Evolutionary conservation across 257 asterid genomes (phyloP).

Genomic region (Solanum pinnatisectum): DNA sequence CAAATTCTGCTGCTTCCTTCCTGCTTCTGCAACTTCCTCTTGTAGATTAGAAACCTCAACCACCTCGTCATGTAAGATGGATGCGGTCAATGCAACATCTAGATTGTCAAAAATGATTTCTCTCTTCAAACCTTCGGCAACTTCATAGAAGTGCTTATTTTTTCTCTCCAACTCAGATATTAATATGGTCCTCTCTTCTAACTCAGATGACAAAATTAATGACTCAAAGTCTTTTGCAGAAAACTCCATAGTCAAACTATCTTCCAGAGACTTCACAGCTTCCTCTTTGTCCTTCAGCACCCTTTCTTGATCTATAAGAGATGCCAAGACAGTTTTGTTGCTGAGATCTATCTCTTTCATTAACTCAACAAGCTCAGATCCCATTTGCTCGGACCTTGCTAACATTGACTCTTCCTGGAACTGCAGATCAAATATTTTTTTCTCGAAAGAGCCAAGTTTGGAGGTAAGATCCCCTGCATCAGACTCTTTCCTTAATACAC

Average conservation of each 20-base stretch:
- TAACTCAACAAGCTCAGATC: slow-evolving; percentile 56
- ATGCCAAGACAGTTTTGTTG: slow-evolving; percentile 30
- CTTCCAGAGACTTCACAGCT: slow-evolving; percentile 40
- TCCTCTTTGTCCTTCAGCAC: slow-evolving; percentile 54
- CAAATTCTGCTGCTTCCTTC: slow-evolving; percentile 12
- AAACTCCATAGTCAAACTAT: slow-evolving; percentile 33
- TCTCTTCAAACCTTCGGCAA: slow-evolving; percentile 44
- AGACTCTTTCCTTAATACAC: slow-evolving; percentile 62
- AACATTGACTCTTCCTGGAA: slow-evolving; percentile 75
- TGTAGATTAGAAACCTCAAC: slow-evolving; percentile 9
- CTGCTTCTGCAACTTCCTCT: slow-evolving; percentile 16
- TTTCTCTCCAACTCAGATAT: slow-evolving; percentile 32
- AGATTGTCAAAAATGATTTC: slow-evolving; percentile 36
- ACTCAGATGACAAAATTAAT: slow-evolving; percentile 45
- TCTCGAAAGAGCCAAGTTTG: slow-evolving; percentile 56
- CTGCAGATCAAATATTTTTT: slow-evolving; percentile 62
- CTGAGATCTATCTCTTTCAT: slow-evolving; percentile 70
- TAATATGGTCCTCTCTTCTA: slow-evolving; percentile 31
- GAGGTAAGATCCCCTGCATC: slow-evolving; percentile 55
- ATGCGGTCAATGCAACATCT: slow-evolving; percentile 43
- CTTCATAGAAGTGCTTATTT: slow-evolving; percentile 21
- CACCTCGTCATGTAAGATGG: slow-evolving; percentile 51
- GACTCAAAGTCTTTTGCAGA: slow-evolving; percentile 52
- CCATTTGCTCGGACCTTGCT: slow-evolving; percentile 65
- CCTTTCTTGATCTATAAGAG: slow-evolving; percentile 58